Percentiles rank a stretch among this genome's conserved stretches.
Conservation (phyloP, 768 basidiomycete genomes). For the Dentipellis fragilis region DNA sequence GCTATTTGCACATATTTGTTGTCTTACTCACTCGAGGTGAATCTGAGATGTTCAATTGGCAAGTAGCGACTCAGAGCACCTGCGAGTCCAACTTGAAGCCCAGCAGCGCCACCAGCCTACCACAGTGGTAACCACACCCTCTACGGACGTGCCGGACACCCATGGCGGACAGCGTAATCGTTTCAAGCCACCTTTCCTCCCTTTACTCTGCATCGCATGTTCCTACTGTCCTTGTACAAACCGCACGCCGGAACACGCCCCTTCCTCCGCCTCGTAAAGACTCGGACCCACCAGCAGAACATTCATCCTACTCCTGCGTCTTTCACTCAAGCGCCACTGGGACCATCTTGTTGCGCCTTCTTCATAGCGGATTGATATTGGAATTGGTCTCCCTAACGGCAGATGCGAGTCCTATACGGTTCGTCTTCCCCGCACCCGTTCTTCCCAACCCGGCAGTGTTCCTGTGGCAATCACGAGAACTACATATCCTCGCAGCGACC, state of each 20-base stretch:
- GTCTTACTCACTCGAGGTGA: neutral
- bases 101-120: no score
- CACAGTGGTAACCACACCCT: no score
- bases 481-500: constrained; percentile 68
- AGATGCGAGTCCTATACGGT: constrained; percentile 55
- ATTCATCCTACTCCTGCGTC: constrained; percentile 57
- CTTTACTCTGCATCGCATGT: constrained; percentile 44
- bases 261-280: constrained; percentile 31
- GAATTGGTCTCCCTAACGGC: constrained; percentile 71
- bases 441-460: constrained; percentile 58
- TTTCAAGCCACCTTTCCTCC: constrained; percentile 51
- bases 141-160: neutral
- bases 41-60: no score
- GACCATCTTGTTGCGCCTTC: constrained; percentile 60
- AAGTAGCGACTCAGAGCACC: no score
- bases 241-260: constrained; percentile 45
- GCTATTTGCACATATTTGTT: constrained; percentile 1
- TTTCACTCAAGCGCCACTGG: constrained; percentile 50
- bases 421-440: constrained; percentile 66
- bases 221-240: constrained; percentile 43
- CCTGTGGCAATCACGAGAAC: constrained; percentile 32
- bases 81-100: no score
- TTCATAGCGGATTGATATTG: constrained; percentile 64
- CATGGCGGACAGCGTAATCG: constrained; percentile 7
- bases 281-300: constrained; percentile 47